Percentiles rank a stretch among this genome's conserved stretches.
These are phyloP conservation scores for Diaporthe capsici DNA, from an alignment of 2,329 filamentous ascomycete genomes.

Conservation along the genomic window DNA sequence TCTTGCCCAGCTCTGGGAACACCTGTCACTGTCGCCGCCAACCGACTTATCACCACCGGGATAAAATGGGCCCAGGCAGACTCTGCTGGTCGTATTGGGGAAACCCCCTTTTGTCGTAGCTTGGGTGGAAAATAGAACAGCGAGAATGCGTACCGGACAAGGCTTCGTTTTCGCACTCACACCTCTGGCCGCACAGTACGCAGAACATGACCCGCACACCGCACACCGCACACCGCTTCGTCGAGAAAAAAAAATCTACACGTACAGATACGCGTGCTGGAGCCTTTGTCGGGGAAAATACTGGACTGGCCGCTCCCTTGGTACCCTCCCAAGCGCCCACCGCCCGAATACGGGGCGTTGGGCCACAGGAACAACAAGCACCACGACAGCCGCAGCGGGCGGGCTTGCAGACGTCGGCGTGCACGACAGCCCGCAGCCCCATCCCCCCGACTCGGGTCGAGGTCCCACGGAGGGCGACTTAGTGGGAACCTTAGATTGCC, in stretches of 20 bases:
- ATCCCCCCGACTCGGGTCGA: conserved; percentile 30
- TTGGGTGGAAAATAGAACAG: background rate
- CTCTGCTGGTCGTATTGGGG: background rate
- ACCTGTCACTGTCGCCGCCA: background rate
- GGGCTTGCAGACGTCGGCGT: conserved; percentile 12
- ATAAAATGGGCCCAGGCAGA: background rate
- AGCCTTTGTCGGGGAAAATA: conserved; percentile 12
- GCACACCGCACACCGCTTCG: conserved; percentile 29
- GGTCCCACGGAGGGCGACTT: conserved; percentile 20
- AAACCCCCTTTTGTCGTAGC: background rate
- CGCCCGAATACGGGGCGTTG: conserved; percentile 7
- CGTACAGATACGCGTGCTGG: conserved; percentile 18
- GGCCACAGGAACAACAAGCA: conserved; percentile 27
- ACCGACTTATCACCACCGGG: background rate
- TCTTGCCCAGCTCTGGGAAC: background rate
- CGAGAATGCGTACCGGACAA: conserved; percentile 5
- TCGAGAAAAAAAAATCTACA: background rate
- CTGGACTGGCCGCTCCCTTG: background rate
- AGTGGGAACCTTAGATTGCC: conserved; percentile 28
- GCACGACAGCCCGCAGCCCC: conserved; percentile 30
- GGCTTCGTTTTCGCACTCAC: conserved; percentile 7
- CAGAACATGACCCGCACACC: conserved; percentile 1
- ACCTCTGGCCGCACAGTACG: conserved; percentile 19
- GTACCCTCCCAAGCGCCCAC: conserved; percentile 3
- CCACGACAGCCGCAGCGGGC: conserved; percentile 2